These are phyloP conservation scores for Tetracladium marchalianum DNA, from an alignment of 495 filamentous ascomycete species.

Conservation along the genomic window DNA sequence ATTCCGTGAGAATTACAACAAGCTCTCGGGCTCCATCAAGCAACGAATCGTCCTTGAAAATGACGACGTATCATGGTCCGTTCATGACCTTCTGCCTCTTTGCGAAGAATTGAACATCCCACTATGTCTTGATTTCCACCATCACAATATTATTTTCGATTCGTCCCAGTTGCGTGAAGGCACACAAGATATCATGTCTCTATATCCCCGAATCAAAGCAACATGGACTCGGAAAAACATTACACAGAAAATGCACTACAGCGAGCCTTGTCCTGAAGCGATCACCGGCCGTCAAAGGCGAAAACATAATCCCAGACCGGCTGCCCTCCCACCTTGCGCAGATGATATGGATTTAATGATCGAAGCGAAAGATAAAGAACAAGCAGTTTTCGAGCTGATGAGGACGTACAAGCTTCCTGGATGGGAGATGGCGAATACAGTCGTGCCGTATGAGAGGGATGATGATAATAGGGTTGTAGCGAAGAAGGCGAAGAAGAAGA, in stretches of 20 bases:
- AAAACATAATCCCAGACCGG: constrained; percentile 74
- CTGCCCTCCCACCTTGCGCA: constrained; percentile 70
- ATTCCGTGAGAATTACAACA: constrained; percentile 70
- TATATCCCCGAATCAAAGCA: constrained; percentile 64
- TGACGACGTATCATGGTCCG: constrained; percentile 81
- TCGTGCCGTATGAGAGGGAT: constrained; percentile 63
- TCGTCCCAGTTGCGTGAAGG: constrained; percentile 64
- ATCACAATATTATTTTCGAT: constrained; percentile 92
- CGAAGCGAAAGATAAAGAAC: constrained; percentile 97
- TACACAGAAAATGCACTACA: constrained; percentile 95
- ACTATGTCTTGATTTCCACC: constrained; percentile 86
- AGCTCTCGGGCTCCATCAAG: constrained; percentile 59
- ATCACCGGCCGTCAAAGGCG: constrained; percentile 67
- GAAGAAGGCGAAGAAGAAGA: constrained; percentile 37
- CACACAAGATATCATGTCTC: constrained; percentile 65
- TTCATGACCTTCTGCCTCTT: constrained; percentile 83
- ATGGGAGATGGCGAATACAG: constrained; percentile 62
- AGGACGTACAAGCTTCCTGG: constrained; percentile 73
- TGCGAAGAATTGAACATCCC: constrained; percentile 93
- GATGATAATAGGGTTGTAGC: constrained; percentile 66
- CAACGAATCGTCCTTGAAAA: constrained; percentile 84
- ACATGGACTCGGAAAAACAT: constrained; percentile 86
- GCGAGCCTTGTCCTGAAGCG: constrained; percentile 64
- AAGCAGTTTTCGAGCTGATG: constrained; percentile 94
- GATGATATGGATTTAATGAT: constrained; percentile 92